A percentile compares a stretch with the other conserved stretches of the same genome.
These are phyloP conservation scores for Candida boidinii DNA, from an alignment of 805 yeast genomes.

Conservation along the genomic window DNA sequence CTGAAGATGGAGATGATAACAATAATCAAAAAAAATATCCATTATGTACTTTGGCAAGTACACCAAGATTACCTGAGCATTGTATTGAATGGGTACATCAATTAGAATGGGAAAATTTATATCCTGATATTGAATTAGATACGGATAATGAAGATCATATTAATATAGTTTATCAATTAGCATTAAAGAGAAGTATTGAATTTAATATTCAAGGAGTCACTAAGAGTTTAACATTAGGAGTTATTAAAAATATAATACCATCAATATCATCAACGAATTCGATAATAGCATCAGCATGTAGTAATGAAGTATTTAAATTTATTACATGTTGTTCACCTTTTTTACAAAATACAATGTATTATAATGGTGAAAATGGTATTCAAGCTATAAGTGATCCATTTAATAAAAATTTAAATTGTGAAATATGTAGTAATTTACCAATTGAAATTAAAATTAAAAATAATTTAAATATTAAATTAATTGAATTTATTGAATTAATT, in stretches of 20 bases:
- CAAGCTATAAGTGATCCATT: slow-evolving; percentile 67
- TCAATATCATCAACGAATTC: slow-evolving; percentile 94
- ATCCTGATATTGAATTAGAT: slow-evolving; percentile 45
- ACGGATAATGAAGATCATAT: slow-evolving; percentile 63
- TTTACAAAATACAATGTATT: slow-evolving; percentile 75
- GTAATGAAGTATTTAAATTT: slow-evolving; percentile 78
- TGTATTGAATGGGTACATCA: slow-evolving; percentile 87
- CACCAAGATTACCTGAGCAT: slow-evolving; percentile 92
- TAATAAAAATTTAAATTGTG: slow-evolving; percentile 53
- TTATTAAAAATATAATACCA: slow-evolving; percentile 86
- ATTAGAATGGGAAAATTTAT: slow-evolving; percentile 57
- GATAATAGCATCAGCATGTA: slow-evolving; percentile 79
- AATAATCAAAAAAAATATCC: slow-evolving; percentile 66
- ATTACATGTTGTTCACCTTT: slow-evolving; percentile 61
- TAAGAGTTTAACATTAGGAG: slow-evolving; percentile 66
- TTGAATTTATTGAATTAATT: slow-evolving; percentile 9
- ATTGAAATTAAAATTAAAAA: slow-evolving; percentile 7
- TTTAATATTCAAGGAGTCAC: slow-evolving; percentile 76
- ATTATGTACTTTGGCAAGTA: slow-evolving; percentile 88
- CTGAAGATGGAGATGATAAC: no score
- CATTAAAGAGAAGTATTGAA: slow-evolving; percentile 49
- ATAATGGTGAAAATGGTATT: slow-evolving; percentile 74
- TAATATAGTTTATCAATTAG: slow-evolving; percentile 47
- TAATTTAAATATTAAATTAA: slow-evolving; percentile 5
- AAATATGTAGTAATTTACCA: slow-evolving; percentile 56